Evolutionary conservation across 441 rosid genomes (phyloP).

Genomic region (Bocquillonia castaneifolia): DNA sequence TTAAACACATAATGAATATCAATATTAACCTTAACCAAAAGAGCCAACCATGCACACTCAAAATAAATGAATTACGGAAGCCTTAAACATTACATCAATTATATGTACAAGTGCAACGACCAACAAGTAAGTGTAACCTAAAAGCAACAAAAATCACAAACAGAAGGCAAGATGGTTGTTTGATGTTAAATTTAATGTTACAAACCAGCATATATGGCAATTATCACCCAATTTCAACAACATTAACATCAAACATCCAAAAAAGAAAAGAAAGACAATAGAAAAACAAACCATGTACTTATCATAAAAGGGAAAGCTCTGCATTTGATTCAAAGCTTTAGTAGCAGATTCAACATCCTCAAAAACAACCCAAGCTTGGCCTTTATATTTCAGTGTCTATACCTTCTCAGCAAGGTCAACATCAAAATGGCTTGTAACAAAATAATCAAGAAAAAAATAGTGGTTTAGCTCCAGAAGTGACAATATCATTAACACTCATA

Average conservation of each 20-base stretch:
- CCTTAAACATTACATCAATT: neutral
- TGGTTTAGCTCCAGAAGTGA: slow-evolving; percentile 95
- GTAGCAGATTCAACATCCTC: slow-evolving; percentile 74
- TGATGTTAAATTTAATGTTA: too few relatives aligned
- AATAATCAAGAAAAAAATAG: slow-evolving; percentile 89
- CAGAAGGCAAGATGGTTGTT: too few relatives aligned
- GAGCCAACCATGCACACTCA: neutral
- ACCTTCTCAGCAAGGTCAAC: slow-evolving; percentile 98
- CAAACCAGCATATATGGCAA: too few relatives aligned
- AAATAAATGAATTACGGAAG: neutral
- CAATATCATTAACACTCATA: slow-evolving; percentile 91
- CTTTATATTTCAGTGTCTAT: slow-evolving; percentile 89
- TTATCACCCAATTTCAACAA: neutral
- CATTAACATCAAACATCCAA: neutral
- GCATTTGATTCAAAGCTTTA: slow-evolving; percentile 75
- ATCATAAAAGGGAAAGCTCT: slow-evolving; percentile 85
- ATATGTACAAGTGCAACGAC: neutral
- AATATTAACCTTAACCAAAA: neutral
- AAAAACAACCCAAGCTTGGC: slow-evolving; percentile 97
- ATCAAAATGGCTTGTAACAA: slow-evolving; percentile 83
- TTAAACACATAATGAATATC: neutral
- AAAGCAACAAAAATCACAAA: too few relatives aligned
- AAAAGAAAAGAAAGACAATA: neutral
- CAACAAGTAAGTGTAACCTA: too few relatives aligned
- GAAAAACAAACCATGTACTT: slow-evolving; percentile 57